phyloP scores from a whole-genome alignment of 129 eudicot genomes.

The Tanacetum coccineum region DNA sequence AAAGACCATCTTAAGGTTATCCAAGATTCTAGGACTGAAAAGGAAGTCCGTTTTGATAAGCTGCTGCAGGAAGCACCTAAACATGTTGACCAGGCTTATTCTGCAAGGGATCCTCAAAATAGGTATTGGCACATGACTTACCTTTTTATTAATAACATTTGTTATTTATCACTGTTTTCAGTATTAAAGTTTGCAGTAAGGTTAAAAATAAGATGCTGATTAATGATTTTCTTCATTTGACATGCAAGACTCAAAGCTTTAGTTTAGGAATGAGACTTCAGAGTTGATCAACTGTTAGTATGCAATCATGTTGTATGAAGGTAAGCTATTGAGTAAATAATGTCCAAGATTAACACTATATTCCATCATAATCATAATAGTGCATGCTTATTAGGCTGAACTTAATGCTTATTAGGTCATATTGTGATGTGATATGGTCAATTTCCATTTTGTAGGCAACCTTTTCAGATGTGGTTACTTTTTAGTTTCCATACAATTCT shows the following conservation, averaged over 20 bases:
- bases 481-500: slow-evolving; percentile 45
- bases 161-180: no score
- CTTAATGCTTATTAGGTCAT: no score
- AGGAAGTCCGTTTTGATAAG: slow-evolving; percentile 42
- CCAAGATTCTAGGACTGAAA: slow-evolving; percentile 33
- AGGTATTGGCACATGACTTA: slow-evolving; percentile 18
- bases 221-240: slow-evolving; percentile 45
- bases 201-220: slow-evolving; percentile 69
- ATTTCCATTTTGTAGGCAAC: slow-evolving; percentile 46
- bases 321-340: slow-evolving; percentile 32
- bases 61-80: slow-evolving; percentile 34
- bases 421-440: no score
- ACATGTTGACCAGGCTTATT: neutral
- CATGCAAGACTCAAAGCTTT: slow-evolving; percentile 62
- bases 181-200: no score
- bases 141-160: neutral
- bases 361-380: no score
- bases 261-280: slow-evolving; percentile 63
- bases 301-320: slow-evolving; percentile 68
- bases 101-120: slow-evolving; percentile 3
- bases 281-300: slow-evolving; percentile 58
- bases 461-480: slow-evolving; percentile 45
- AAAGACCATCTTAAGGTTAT: slow-evolving; percentile 49
- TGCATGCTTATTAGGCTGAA: no score
- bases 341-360: neutral